Percentiles rank a stretch among this genome's conserved stretches.
These are phyloP conservation scores for Entophlyctis luteolus DNA, from an alignment of 192 early-diverging fungal species.

Conservation along the genomic window DNA sequence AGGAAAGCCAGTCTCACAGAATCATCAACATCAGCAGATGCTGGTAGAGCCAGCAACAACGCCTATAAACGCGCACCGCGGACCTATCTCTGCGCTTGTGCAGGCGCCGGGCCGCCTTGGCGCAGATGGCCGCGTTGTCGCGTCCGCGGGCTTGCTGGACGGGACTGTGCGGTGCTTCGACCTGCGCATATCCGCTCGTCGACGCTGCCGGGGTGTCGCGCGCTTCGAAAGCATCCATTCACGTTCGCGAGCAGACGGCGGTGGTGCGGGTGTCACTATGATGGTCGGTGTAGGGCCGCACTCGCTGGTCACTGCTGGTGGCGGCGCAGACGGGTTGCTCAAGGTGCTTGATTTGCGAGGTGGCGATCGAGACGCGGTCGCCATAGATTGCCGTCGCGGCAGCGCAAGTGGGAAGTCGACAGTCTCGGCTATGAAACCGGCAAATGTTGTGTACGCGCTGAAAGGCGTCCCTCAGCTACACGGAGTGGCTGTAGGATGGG, in stretches of 20 bases:
- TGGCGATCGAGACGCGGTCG: neutral
- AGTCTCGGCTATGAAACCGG: neutral
- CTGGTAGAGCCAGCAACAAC: neutral
- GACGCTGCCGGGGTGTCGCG: constrained; percentile 19
- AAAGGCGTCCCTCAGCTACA: neutral
- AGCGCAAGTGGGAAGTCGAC: neutral
- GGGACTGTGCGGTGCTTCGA: constrained; percentile 23
- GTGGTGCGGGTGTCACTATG: constrained; percentile 1
- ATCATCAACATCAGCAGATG: neutral
- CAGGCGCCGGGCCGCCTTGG: neutral
- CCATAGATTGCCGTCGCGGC: neutral
- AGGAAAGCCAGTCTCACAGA: neutral
- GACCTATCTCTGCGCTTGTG: constrained; percentile 11
- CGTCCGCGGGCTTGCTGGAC: constrained; percentile 16
- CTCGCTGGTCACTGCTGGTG: neutral
- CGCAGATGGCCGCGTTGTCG: constrained; percentile 8
- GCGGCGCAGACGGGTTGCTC: neutral
- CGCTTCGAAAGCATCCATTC: constrained; percentile 9
- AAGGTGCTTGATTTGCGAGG: constrained; percentile 10
- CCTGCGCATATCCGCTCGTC: neutral
- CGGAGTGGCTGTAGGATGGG: constrained; percentile 8
- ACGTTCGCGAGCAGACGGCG: neutral
- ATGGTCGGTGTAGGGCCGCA: constrained; percentile 4
- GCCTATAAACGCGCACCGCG: constrained; percentile 18
- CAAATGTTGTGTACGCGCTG: neutral